Base-by-base conservation (phyloP, 805 yeast genomes). In the Candida xyloterini region DNA sequence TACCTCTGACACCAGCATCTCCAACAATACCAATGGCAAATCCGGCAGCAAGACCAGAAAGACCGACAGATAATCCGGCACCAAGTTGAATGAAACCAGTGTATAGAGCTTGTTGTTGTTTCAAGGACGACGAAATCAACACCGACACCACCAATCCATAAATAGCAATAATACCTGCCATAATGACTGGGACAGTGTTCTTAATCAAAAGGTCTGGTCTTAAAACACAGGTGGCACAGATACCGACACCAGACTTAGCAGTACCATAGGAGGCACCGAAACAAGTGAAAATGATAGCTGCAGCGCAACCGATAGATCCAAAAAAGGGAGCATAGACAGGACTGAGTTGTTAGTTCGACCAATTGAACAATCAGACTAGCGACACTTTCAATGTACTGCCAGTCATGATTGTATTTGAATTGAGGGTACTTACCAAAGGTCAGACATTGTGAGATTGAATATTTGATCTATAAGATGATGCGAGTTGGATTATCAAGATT, bases 141-240 rank as follows among this genome's bases (percentile, higher is more conserved):
- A 91, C 99, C 18, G 96, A 85, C 45, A 91, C 97, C 50, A 91
- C 98, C 62, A 91, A 74, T 44, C 99, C 99, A 67, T 91, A 91
- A 72, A 91, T 90, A 71, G 98, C 96, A 72, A 91, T 89, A 63
- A 91, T 91, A 91, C 99, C 99, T 51, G 98, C 97, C 97, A 91
- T 91, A 72, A 91, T 81, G 56, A 93, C 97, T 51, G 99, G 99
- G 47, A 91, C 95, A 58, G 90, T 83, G 72, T 86, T 86, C 73
- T 81, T 88, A 57, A 91, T 90, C 63, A 90, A 72, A 65, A 90
- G 77, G 66, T 91, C 99, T 54, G 99, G 99, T 82, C 96, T 87
- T 65, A 91, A 74, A 47, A 90, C 96, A 70, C 95, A 85, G 52
- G 96, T 88, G 64, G 96, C 99, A 74, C 96, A 91, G 65, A 91